A percentile compares a stretch with the other conserved stretches of the same genome.
Evolutionary conservation across 257 asterid species (phyloP).

Genomic region (Prunella vulgaris): DNA sequence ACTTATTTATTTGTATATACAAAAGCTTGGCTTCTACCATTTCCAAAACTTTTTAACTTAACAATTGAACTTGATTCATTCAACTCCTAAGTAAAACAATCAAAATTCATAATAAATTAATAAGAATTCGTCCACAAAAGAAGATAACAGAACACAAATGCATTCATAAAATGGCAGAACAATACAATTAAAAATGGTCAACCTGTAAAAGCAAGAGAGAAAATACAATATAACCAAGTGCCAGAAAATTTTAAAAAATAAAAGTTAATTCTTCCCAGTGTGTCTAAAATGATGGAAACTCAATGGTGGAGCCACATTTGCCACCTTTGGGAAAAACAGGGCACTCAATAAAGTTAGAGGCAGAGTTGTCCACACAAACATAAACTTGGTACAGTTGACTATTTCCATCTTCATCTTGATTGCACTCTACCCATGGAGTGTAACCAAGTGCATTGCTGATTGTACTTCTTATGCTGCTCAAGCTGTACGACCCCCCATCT

Average conservation of each 20-base stretch:
- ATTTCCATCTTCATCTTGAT: conserved; percentile 44
- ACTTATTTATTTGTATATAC: too few species aligned
- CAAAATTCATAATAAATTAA: background rate
- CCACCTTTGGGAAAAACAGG: conserved; percentile 48
- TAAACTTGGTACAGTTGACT: conserved; percentile 60
- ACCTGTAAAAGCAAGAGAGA: background rate
- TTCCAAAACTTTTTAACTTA: too few species aligned
- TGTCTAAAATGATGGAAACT: conserved; percentile 54
- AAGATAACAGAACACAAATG: background rate
- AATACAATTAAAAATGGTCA: background rate
- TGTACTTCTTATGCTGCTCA: conserved; percentile 39
- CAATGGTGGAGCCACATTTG: conserved; percentile 40
- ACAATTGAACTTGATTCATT: too few species aligned
- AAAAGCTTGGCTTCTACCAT: too few species aligned
- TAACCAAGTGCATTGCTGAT: conserved; percentile 36
- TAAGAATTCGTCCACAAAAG: background rate
- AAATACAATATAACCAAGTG: background rate
- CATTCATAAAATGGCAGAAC: background rate
- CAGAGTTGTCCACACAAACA: conserved; percentile 47
- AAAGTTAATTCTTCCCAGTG: background rate
- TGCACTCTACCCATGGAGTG: conserved; percentile 57
- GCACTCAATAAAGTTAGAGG: conserved; percentile 42
- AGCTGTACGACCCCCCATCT: conserved; percentile 44
- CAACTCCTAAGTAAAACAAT: background rate
- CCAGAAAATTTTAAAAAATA: background rate